A percentile compares a stretch with the other conserved stretches of the same genome.
phyloP scores from a whole-genome alignment of 2,329 filamentous ascomycete species.

The Periconia sp. region DNA sequence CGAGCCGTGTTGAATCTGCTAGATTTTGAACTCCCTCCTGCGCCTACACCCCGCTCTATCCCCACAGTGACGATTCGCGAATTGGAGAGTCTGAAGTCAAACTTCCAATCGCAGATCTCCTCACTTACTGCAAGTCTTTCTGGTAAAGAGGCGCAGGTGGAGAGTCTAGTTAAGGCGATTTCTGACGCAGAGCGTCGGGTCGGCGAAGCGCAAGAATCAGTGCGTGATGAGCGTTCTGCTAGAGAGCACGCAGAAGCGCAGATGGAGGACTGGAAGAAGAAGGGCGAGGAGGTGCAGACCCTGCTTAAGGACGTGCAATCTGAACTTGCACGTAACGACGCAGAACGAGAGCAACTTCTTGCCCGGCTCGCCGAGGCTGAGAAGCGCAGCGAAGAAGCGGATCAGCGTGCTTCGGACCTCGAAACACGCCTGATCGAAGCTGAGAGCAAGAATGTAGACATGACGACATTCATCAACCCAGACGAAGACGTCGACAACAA shows the following conservation, averaged over 20 bases:
- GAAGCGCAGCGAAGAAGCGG: constrained; percentile 71
- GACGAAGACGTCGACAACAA: constrained; percentile 37
- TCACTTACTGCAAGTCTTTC: constrained; percentile 89
- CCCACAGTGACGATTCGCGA: constrained; percentile 90
- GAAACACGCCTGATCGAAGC: constrained; percentile 47
- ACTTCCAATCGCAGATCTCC: constrained; percentile 88
- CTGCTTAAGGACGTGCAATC: constrained; percentile 78
- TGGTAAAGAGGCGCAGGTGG: constrained; percentile 89
- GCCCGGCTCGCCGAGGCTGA: constrained; percentile 74
- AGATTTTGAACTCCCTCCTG: constrained; percentile 91
- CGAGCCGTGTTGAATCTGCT: constrained; percentile 50
- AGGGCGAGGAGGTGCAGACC: constrained; percentile 81
- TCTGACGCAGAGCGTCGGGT: constrained; percentile 90
- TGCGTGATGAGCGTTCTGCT: constrained; percentile 73
- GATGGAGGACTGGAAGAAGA: constrained; percentile 79
- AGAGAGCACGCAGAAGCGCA: constrained; percentile 75
- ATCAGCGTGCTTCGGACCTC: constrained; percentile 74
- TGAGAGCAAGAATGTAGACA: constrained; percentile 73
- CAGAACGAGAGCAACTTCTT: constrained; percentile 78
- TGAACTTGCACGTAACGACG: constrained; percentile 75
- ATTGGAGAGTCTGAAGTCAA: constrained; percentile 87
- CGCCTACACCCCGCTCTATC: constrained; percentile 87
- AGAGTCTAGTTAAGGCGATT: constrained; percentile 82
- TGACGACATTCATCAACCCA: constrained; percentile 57
- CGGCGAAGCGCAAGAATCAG: constrained; percentile 78